These are phyloP conservation scores for Linnemannia elongata DNA, from an alignment of 192 early-diverging fungal genomes.

Conservation along the genomic window DNA sequence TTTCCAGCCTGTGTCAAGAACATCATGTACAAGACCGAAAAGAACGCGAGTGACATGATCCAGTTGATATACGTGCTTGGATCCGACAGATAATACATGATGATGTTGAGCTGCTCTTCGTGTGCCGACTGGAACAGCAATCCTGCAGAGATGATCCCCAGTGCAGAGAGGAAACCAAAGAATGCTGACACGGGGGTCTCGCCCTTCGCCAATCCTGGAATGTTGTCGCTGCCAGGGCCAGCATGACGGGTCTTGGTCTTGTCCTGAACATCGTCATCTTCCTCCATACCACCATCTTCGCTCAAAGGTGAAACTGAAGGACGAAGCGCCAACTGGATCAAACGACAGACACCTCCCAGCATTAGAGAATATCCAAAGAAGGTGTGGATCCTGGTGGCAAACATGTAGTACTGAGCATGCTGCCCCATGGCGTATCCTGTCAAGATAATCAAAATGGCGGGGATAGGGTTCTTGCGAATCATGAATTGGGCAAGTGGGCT, in stretches of 20 bases:
- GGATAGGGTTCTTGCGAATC: constrained; percentile 58
- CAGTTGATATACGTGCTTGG: constrained; percentile 60
- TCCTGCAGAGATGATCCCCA: constrained; percentile 55
- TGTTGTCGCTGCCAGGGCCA: constrained; percentile 9
- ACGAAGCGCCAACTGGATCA: constrained; percentile 51
- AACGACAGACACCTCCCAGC: constrained; percentile 39
- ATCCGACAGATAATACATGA: constrained; percentile 54
- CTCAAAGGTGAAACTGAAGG: constrained; percentile 28
- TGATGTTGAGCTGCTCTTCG: constrained; percentile 52
- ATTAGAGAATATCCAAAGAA: constrained; percentile 53
- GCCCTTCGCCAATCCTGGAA: constrained; percentile 35
- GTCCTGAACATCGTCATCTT: constrained; percentile 31
- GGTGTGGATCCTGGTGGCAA: constrained; percentile 43
- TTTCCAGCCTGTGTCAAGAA: constrained; percentile 42
- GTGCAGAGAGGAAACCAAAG: constrained; percentile 52
- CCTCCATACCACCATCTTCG: constrained; percentile 21
- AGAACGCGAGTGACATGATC: constrained; percentile 55
- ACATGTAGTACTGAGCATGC: constrained; percentile 53
- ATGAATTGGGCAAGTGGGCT: constrained; percentile 44
- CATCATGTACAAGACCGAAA: constrained; percentile 45
- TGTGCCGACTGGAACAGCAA: constrained; percentile 58
- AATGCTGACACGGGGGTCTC: constrained; percentile 55
- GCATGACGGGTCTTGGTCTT: constrained; percentile 11
- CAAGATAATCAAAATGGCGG: constrained; percentile 54
- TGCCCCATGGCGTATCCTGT: constrained; percentile 57